Evolutionary conservation across 306 rosid species (phyloP).

Genomic region (Cucumis melo): DNA sequence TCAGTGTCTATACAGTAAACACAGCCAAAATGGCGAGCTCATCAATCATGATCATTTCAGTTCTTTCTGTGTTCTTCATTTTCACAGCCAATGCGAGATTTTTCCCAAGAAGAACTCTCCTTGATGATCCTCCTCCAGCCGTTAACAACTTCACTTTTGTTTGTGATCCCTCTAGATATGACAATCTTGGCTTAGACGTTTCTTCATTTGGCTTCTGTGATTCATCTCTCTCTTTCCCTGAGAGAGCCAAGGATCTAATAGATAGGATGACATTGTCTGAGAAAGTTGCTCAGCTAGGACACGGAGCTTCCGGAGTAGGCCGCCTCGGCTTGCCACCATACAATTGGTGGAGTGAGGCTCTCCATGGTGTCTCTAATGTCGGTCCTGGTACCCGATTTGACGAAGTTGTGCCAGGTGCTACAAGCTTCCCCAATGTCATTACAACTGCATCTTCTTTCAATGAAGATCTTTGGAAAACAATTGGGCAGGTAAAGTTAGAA

Average conservation of each 20-base stretch:
- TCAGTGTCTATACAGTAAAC: too few species aligned
- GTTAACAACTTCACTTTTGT: background rate
- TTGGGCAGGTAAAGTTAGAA: background rate
- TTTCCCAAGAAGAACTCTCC: background rate
- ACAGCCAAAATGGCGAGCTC: background rate
- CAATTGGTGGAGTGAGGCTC: conserved; percentile 3
- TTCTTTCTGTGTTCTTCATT: background rate
- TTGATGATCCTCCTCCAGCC: background rate
- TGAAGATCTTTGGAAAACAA: background rate
- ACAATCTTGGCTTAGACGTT: background rate
- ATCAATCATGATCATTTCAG: background rate
- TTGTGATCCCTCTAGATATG: background rate
- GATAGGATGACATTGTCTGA: conserved; percentile 2
- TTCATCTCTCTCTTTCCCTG: background rate
- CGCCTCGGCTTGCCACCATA: background rate
- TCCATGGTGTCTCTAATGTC: background rate
- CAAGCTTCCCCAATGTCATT: conserved; percentile 5
- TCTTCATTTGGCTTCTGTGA: background rate
- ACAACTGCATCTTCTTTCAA: background rate
- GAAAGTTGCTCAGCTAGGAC: background rate
- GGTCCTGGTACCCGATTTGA: background rate
- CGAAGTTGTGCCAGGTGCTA: background rate
- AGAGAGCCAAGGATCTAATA: background rate
- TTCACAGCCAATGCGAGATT: background rate
- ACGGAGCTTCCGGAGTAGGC: background rate